These are phyloP conservation scores for Cordyceps tenuipes DNA, from an alignment of 2,329 filamentous ascomycete species.

Conservation along the genomic window DNA sequence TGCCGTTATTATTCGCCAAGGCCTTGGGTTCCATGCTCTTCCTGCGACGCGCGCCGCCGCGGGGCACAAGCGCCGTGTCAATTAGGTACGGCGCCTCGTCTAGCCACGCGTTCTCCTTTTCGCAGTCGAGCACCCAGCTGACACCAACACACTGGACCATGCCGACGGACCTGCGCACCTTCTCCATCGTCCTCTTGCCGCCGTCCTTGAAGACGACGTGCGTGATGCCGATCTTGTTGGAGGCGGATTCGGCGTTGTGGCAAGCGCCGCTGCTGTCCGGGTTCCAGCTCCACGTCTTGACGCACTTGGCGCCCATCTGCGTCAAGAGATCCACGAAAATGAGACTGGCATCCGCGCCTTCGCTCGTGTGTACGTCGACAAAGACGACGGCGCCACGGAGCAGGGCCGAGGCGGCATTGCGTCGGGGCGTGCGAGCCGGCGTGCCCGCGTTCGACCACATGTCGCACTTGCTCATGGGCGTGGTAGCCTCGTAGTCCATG, in stretches of 20 bases:
- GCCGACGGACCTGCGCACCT: conserved; percentile 63
- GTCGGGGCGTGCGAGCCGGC: conserved; percentile 47
- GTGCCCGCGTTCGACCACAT: conserved; percentile 48
- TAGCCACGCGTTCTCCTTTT: conserved; percentile 67
- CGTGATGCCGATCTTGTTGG: conserved; percentile 62
- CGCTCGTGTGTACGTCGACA: conserved; percentile 75
- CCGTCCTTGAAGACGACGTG: conserved; percentile 90
- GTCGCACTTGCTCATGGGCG: conserved; percentile 34
- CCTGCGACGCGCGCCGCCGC: conserved; percentile 61
- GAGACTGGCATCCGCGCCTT: conserved; percentile 72
- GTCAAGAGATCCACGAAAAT: conserved; percentile 72
- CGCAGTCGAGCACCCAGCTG: conserved; percentile 80
- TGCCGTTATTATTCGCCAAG: conserved; percentile 60
- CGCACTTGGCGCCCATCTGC: conserved; percentile 73
- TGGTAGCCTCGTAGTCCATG: conserved; percentile 17
- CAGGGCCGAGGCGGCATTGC: conserved; percentile 43
- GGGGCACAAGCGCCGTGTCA: conserved; percentile 57
- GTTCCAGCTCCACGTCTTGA: conserved; percentile 70
- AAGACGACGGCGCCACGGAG: conserved; percentile 68
- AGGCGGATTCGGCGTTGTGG: conserved; percentile 25
- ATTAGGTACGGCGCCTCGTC: conserved; percentile 63
- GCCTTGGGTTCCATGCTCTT: conserved; percentile 76
- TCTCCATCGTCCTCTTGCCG: conserved; percentile 69
- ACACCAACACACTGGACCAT: conserved; percentile 81
- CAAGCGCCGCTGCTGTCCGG: conserved; percentile 30